phyloP scores from a whole-genome alignment of 371 early-diverging fungal species.

The Rhizopus stolonifer region DNA sequence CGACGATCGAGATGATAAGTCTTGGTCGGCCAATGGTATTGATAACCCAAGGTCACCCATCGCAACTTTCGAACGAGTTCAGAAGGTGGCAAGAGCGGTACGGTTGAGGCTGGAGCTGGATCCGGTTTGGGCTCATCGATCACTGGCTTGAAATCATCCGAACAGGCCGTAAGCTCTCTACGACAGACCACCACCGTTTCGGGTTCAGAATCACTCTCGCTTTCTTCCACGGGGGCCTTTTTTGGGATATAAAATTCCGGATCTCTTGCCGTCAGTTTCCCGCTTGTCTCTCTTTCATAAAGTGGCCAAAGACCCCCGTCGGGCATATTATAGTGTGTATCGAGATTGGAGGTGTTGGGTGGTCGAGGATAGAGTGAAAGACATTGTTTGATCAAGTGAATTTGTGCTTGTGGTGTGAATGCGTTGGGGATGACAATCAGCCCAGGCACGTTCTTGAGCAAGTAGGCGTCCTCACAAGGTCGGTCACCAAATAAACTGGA shows the following conservation, averaged over 20 bases:
- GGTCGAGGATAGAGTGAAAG: slow-evolving; percentile 64
- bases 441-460: slow-evolving; percentile 23
- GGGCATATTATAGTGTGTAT: slow-evolving; percentile 82
- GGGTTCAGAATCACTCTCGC: slow-evolving; percentile 2
- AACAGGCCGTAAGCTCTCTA: slow-evolving; percentile 21
- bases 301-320: slow-evolving; percentile 65
- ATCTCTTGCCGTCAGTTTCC: slow-evolving; percentile 20
- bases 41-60: slow-evolving; percentile 88
- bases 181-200: background rate
- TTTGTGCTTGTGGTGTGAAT: slow-evolving; percentile 68
- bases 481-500: slow-evolving; percentile 23
- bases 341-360: slow-evolving; percentile 82
- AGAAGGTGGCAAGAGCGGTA: slow-evolving; percentile 38
- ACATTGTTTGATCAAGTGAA: slow-evolving; percentile 60
- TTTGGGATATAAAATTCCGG: slow-evolving; percentile 23
- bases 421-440: slow-evolving; percentile 74
- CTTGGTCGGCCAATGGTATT: slow-evolving; percentile 91
- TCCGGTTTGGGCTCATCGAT: slow-evolving; percentile 21
- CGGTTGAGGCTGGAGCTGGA: slow-evolving; percentile 36
- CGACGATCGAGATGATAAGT: slow-evolving; percentile 63
- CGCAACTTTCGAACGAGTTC: slow-evolving; percentile 64
- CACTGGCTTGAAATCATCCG: slow-evolving; percentile 23
- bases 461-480: slow-evolving; percentile 13
- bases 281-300: slow-evolving; percentile 38
- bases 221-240: slow-evolving; percentile 8